phyloP scores from a whole-genome alignment of 805 yeast genomes.

The Barnettozyma californica region DNA sequence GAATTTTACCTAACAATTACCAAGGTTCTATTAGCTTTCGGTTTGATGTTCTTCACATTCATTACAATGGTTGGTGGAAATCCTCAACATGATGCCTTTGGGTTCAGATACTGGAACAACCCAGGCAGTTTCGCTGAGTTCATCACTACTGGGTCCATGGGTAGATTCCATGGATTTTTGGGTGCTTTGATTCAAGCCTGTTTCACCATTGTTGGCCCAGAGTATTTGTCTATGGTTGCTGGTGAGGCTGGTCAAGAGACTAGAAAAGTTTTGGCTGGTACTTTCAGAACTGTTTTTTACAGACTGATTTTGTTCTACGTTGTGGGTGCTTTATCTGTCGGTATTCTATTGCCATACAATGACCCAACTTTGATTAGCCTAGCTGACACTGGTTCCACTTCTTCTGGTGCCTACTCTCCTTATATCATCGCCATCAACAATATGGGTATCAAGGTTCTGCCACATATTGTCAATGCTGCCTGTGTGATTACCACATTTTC shows the following conservation, averaged over 20 bases:
- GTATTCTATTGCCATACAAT: conserved; percentile 57
- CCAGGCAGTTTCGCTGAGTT: conserved; percentile 52
- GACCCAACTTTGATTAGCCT: conserved; percentile 46
- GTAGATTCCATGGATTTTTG: conserved; percentile 65
- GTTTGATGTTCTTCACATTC: conserved; percentile 66
- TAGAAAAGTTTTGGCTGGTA: conserved; percentile 61
- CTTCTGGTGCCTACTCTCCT: conserved; percentile 48
- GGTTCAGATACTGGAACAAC: conserved; percentile 45
- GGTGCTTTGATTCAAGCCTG: conserved; percentile 63
- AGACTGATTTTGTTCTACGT: conserved; percentile 57
- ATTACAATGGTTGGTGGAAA: conserved; percentile 83
- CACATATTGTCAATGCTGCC: conserved; percentile 45
- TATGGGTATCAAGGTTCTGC: conserved; percentile 44
- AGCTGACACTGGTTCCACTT: conserved; percentile 31
- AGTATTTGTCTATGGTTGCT: conserved; percentile 74
- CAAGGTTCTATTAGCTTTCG: conserved; percentile 63
- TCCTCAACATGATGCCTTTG: conserved; percentile 56
- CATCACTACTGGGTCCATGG: conserved; percentile 51
- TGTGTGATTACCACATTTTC: conserved; percentile 50
- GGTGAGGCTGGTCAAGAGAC: conserved; percentile 71
- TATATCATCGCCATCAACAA: conserved; percentile 50
- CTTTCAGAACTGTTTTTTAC: conserved; percentile 64
- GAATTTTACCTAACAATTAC: conserved; percentile 72
- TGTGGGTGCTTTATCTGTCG: conserved; percentile 60
- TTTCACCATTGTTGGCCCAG: conserved; percentile 79